A percentile compares a stretch with the other conserved stretches of the same genome.
Conservation (phyloP, 164 flowering plant genomes). For the Chimonanthus salicifolius region DNA sequence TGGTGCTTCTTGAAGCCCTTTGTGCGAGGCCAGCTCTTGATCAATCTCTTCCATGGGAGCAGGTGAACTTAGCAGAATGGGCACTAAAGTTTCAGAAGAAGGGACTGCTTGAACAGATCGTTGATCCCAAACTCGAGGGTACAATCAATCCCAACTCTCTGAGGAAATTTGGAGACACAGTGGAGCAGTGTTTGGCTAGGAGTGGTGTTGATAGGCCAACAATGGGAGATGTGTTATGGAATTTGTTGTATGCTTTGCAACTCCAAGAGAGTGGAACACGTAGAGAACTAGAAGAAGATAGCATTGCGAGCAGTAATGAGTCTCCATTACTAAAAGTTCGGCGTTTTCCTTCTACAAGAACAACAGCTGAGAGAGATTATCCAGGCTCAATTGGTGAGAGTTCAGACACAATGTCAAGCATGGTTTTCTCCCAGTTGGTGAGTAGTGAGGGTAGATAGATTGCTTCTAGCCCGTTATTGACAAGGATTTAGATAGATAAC, state of each 20-base stretch:
- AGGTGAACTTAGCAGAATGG: conserved; percentile 47
- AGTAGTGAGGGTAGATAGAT: neutral
- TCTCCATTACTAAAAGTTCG: conserved; percentile 1
- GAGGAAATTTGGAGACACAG: conserved; percentile 15
- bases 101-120: conserved; percentile 21
- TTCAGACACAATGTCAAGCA: neutral
- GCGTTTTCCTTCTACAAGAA: neutral
- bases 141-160: conserved; percentile 25
- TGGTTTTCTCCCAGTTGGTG: conserved; percentile 3
- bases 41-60: conserved; percentile 39
- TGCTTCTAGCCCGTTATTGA: neutral
- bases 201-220: conserved; percentile 3
- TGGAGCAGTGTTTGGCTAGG: conserved; percentile 7
- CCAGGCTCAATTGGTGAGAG: neutral
- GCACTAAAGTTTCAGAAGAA: conserved; percentile 9
- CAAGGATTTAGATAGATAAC: no score
- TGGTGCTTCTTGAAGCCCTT: conserved; percentile 28
- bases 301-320: neutral
- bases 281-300: neutral
- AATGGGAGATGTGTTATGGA: conserved; percentile 8
- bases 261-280: conserved; percentile 3
- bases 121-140: conserved; percentile 29
- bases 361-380: neutral
- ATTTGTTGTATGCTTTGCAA: conserved; percentile 3
- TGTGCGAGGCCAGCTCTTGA: conserved; percentile 44